phyloP scores from a whole-genome alignment of 2,329 filamentous ascomycete genomes.

The Fusarium compactum region DNA sequence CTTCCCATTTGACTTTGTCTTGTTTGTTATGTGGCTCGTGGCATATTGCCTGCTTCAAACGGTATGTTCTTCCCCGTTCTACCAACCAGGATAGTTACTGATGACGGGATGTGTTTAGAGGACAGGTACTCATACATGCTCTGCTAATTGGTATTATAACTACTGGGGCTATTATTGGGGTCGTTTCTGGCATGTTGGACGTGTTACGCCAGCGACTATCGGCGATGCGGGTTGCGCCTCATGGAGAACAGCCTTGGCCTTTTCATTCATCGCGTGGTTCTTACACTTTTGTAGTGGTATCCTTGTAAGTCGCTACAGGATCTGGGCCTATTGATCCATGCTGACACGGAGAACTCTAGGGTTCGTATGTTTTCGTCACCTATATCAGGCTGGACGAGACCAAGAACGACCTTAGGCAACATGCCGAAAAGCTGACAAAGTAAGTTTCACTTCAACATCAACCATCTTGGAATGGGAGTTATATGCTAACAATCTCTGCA shows the following conservation, averaged over 20 bases:
- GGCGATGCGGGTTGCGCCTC: conserved; percentile 31
- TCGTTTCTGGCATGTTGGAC: conserved; percentile 30
- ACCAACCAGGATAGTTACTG: too few species aligned
- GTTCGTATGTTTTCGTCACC: too few species aligned
- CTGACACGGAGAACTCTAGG: too few species aligned
- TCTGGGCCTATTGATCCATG: too few species aligned
- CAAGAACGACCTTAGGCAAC: too few species aligned
- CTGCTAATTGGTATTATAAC: conserved; percentile 37
- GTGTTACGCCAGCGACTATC: conserved; percentile 14
- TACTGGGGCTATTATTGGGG: conserved; percentile 50
- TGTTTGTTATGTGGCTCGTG: conserved; percentile 18
- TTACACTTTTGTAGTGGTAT: conserved; percentile 39
- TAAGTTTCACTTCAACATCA: too few species aligned
- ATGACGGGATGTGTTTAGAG: too few species aligned
- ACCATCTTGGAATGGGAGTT: too few species aligned
- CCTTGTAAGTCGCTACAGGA: conserved; percentile 21
- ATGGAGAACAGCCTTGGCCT: conserved; percentile 44
- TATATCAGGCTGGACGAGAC: too few species aligned
- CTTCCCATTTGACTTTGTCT: conserved; percentile 1
- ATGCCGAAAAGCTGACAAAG: too few species aligned
- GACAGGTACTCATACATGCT: too few species aligned
- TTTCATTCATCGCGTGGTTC: conserved; percentile 43
- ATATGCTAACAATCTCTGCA: too few species aligned
- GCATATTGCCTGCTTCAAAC: conserved; percentile 18
- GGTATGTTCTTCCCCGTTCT: background rate